Conservation (phyloP, 2,329 filamentous ascomycete species). For the Epichloe coenophiala region DNA sequence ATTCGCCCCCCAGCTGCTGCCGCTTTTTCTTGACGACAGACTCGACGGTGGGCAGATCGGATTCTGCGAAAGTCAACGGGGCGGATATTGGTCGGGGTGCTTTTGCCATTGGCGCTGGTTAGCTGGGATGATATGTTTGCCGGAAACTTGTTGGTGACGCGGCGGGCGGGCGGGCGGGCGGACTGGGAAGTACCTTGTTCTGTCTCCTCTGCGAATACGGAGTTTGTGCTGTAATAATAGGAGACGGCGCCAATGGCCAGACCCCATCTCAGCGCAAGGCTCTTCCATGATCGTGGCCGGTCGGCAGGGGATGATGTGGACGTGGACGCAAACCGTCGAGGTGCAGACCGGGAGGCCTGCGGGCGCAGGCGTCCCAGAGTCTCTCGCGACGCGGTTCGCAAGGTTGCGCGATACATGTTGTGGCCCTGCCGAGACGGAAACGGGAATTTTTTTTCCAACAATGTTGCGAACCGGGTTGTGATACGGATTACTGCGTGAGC, state of each 20-base stretch:
- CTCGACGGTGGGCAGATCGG: constrained; percentile 51
- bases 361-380: constrained; percentile 29
- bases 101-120: background rate
- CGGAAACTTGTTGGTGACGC: no score
- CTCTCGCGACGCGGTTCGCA: constrained; percentile 33
- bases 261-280: constrained; percentile 57
- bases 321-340: constrained; percentile 39
- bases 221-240: constrained; percentile 91
- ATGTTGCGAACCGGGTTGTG: background rate
- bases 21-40: constrained; percentile 53
- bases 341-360: constrained; percentile 22
- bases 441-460: background rate
- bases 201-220: constrained; percentile 73
- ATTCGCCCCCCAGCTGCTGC: constrained; percentile 26
- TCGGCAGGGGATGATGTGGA: constrained; percentile 35
- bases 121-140: background rate
- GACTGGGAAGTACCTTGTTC: constrained; percentile 18
- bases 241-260: constrained; percentile 52
- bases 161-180: no score
- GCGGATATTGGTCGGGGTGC: constrained; percentile 18
- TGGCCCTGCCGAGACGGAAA: background rate
- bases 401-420: constrained; percentile 39
- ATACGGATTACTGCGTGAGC: background rate
- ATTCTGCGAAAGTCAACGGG: constrained; percentile 40
- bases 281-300: constrained; percentile 73